Evolutionary conservation across 495 filamentous ascomycete species (phyloP).

Genomic region (Diplogelasinospora grovesii): DNA sequence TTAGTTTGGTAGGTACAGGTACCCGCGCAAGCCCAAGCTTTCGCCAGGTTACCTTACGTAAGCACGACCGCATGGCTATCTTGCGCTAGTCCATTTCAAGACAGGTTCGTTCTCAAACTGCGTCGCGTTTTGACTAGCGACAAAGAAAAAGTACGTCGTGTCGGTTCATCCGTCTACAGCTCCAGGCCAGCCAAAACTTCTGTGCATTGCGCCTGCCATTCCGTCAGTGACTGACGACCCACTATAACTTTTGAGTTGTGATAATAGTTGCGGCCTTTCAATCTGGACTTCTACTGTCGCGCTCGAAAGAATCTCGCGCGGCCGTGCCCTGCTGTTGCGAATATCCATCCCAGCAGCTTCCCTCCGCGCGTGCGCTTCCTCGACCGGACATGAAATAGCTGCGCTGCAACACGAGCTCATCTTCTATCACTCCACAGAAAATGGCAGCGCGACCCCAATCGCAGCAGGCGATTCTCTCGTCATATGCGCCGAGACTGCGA

Average conservation of each 20-base stretch:
- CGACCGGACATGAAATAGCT: constrained; percentile 16
- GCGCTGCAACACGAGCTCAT: not conserved
- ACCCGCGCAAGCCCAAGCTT: no score
- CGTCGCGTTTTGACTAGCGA: constrained; percentile 18
- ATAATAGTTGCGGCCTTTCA: not conserved
- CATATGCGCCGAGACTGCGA: constrained; percentile 85
- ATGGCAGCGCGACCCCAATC: constrained; percentile 34
- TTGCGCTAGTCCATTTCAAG: constrained; percentile 2
- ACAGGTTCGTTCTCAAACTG: not conserved
- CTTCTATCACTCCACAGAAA: no score
- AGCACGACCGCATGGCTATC: no score
- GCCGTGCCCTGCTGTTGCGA: not conserved
- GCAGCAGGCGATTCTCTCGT: constrained; percentile 83
- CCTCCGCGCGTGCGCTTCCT: not conserved
- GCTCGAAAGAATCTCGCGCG: not conserved
- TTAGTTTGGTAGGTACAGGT: no score
- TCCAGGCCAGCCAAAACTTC: not conserved
- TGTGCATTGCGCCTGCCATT: no score
- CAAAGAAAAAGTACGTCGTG: not conserved
- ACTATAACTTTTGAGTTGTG: no score
- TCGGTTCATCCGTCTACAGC: not conserved
- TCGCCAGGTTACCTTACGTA: no score
- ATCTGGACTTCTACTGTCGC: not conserved
- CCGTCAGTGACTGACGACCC: no score
- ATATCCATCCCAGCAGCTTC: not conserved